Base-by-base conservation (phyloP, 176 grass and related monocot species). In the Tillandsia fasciculata region DNA sequence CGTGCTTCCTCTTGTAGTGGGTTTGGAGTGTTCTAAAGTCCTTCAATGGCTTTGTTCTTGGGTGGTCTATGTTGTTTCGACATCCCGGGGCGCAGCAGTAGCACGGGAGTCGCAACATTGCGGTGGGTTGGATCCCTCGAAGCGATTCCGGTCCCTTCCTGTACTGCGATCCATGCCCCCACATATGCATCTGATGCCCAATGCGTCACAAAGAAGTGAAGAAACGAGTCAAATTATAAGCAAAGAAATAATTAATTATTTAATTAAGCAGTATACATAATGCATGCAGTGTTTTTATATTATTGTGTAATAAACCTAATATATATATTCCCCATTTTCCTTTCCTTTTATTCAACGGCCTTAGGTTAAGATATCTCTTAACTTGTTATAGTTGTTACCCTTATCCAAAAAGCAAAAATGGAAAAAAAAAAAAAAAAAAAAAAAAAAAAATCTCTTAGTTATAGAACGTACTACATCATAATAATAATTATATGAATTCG, bases 1-100 rank as follows among this genome's bases (percentile, higher is more conserved):
- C 93, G 67, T 97, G 93, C 89, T 97, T 97, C 74, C 93, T 85
- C 84, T 97, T 97, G 81, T 97, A 97, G 84, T 97, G 93, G 13
- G 93, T 97, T 81, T 97, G 93, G 66, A 97, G 77, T 66, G 93
- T 97, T 17, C 93, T 74, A 82, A 97, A 97, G 81, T 97, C 93
- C 82, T 97, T 97, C 69, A 97, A 85, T 49, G 93, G 93, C 77
- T 89, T 89, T 59, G 93, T 72, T 8, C 93, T 78, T 20, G 86
- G 93, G 74, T 97, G 93, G 82, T 97, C 93, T 58, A 97, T 97
- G 82, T 97, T 92, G 82, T 97, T 97, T 52, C 93, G 76, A 72
- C 93, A 97, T 0, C 93, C 93, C n/a, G 89, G 84, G 58, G 93
- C 86, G 58, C 93, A 97, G 89, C 93, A 97, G 74, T 97, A 97